Conservation (phyloP, 179 eudicot species). For the Silene noctiflora region DNA sequence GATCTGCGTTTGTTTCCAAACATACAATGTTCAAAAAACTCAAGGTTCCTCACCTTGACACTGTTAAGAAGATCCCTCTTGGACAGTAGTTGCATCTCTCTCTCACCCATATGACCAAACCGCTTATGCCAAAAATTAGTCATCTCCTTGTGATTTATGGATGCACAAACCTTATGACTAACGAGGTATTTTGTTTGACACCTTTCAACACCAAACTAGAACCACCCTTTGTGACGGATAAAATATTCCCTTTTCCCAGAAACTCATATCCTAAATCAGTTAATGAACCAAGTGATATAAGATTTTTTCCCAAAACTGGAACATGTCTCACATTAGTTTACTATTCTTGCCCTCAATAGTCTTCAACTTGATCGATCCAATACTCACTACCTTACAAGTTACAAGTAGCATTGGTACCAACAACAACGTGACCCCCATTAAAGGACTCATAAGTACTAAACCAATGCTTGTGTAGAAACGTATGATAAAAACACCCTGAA, state of each 20-base stretch:
- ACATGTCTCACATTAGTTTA: too few species aligned
- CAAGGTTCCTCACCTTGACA: background rate
- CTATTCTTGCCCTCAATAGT: background rate
- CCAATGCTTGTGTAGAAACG: background rate
- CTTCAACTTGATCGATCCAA: background rate
- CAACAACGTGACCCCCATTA: background rate
- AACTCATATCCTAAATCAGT: background rate
- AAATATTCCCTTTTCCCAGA: background rate
- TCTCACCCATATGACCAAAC: background rate
- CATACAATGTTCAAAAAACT: background rate
- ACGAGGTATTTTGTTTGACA: background rate
- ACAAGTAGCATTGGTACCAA: constrained; percentile 1
- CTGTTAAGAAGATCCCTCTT: background rate
- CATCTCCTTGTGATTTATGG: background rate
- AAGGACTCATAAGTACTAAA: background rate
- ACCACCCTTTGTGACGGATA: background rate
- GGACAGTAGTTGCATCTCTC: background rate
- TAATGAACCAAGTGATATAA: background rate
- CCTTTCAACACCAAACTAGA: background rate
- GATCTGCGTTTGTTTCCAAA: too few species aligned
- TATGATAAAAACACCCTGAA: background rate
- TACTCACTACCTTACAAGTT: constrained; percentile 7
- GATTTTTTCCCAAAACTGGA: background rate
- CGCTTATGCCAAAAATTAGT: background rate
- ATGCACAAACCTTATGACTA: background rate